Evolutionary conservation across 805 yeast species (phyloP), one percentile per base, ranked within the genome.

Genomic region (Ogataea angusta): DNA sequence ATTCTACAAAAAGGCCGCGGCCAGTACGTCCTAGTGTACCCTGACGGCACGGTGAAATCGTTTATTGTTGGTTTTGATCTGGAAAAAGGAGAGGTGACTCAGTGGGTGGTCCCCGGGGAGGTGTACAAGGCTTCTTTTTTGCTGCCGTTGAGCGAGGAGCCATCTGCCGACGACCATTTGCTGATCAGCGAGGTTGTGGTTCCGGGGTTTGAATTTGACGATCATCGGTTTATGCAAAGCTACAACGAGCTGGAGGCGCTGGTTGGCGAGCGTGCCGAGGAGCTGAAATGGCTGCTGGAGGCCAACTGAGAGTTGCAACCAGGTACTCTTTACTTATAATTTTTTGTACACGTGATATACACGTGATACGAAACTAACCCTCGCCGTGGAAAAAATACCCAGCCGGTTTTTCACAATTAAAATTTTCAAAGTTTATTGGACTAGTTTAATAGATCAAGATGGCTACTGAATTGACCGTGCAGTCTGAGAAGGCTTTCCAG

Each of bases 401-500:
- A 32, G 42, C 23, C 38, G 30, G 34, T 40, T 40, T 40, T 40
- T 34, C 38, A 40, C 30, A 40, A 30, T 30, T 40, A 40, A 40
- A 40, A 40, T 40, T 40, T 40, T 40, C 43, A 40, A 28, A 40
- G 43, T 34, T 40, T 24, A 30, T 37, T 40, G 35, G 38, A 39
- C 37, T 33, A 27, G 42, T 39, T 40, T 34, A 33, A 52, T 56
- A 50, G 49, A 49, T 42, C 43, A 79, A 78, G 78, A 93, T 91
- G 98, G 95, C 98, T 72, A 85, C 98, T 76, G 99, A 93, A 84
- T 88, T 93, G 80, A 91, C 96, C 75, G 99, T 93, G 80, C 99
- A 93, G 85, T 85, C 97, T 72, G 99, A 93, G 84, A 91, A 95
- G 80, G 99, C 99, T 89, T 93, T 85, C 96, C 99, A 93, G 84